Base-by-base conservation (phyloP, 1,139 yeast species). In the Blastobotrys raffinosifermentans region DNA sequence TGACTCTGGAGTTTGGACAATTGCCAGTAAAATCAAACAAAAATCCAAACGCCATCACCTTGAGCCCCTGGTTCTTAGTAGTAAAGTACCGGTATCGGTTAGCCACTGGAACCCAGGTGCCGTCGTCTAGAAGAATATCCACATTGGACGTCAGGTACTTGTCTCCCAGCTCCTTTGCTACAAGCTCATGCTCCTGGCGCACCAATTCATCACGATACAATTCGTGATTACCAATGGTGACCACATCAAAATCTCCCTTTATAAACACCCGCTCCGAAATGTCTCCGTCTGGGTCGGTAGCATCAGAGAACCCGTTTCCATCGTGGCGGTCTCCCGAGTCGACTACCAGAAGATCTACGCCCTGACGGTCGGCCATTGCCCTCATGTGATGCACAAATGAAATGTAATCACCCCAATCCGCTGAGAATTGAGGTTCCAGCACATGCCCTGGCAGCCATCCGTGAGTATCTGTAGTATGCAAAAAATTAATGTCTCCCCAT, bases 291-390 rank as follows among this genome's bases (percentile, higher is more conserved):
- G 89, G 85, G 2, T 34, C 46, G 0, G 94, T 80, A 8, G 81
- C 80, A 60, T 89, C 97, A 31, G 87, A 73, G 16, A 80, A 61
- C 3, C 97, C 98, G 55, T 86, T 87, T 1, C 98, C 98, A 58
- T 91, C 97, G 50, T 85, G 95, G 44, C 86, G 77, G 60, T 91
- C 98, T 6, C 98, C 98, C 1, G 93, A 77, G 55, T 91, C 98
- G 1, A 91, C 72, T 2, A 87, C 51, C 5, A 91, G 50, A 20
- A 91, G 55, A 54, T 91, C 97, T 23, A 68, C 74, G 2, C 70
- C 69, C 3, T 61, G 50, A 0, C 52, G 52, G 22, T 66, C 67
- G 0, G 86, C 76, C 17, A 61, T 55, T 15, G 31, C 38, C 29
- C 66, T 62, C 55, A 85, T 58, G 38, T 73, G 75, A 10, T 59